phyloP scores from a whole-genome alignment of 768 basidiomycete genomes.

The Infundibulicybe gibba region DNA sequence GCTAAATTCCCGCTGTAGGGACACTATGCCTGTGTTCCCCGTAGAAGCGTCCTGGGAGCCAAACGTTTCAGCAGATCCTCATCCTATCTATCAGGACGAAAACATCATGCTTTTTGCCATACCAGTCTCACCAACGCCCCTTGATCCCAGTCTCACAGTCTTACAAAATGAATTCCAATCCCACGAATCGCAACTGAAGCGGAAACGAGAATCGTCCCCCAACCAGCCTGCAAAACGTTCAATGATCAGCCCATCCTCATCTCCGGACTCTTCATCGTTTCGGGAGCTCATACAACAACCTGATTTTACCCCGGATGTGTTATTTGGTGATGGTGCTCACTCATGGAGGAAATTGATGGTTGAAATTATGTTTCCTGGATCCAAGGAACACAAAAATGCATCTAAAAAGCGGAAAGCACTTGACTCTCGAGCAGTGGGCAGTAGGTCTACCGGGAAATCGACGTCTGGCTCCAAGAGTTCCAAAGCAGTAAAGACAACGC shows the following conservation, averaged over 20 bases:
- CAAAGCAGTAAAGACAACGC: too few relatives aligned
- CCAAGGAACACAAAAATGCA: slow-evolving; percentile 15
- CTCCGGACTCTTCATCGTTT: slow-evolving; percentile 13
- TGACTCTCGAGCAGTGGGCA: neutral
- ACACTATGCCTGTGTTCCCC: slow-evolving; percentile 44
- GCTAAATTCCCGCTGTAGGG: slow-evolving; percentile 30
- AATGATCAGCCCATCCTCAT: neutral
- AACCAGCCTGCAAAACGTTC: slow-evolving; percentile 32
- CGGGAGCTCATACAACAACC: slow-evolving; percentile 14
- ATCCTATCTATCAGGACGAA: slow-evolving; percentile 56
- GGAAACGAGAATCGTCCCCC: slow-evolving; percentile 40
- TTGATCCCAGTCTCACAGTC: too few relatives aligned
- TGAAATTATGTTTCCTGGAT: slow-evolving; percentile 59
- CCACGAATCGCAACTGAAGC: slow-evolving; percentile 27
- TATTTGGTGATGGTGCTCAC: slow-evolving; percentile 44
- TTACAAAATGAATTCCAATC: too few relatives aligned
- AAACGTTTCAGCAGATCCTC: slow-evolving; percentile 13
- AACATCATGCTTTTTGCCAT: slow-evolving; percentile 65
- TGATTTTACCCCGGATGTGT: slow-evolving; percentile 25
- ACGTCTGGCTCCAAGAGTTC: too few relatives aligned
- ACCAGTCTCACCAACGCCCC: slow-evolving; percentile 26
- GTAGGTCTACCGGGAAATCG: too few relatives aligned
- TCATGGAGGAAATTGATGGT: slow-evolving; percentile 53
- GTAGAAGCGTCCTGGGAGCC: slow-evolving; percentile 34
- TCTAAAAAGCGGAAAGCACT: slow-evolving; percentile 5